Percentiles rank a stretch among this genome's conserved stretches.
Conservation (phyloP, 768 basidiomycete genomes). For the Phaffia australis region DNA sequence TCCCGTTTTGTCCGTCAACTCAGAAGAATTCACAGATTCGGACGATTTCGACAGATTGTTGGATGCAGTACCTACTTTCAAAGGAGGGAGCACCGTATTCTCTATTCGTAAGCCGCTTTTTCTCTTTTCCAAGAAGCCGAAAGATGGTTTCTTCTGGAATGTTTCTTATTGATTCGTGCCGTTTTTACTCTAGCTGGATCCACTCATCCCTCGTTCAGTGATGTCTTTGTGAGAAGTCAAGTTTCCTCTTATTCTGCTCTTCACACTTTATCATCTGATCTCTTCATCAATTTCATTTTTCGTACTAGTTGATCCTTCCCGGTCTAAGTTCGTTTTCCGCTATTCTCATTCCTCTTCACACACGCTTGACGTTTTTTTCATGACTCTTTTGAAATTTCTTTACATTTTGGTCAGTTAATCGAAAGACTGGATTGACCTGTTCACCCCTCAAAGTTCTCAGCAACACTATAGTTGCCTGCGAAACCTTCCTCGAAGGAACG, state of each 20-base stretch:
- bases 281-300: background rate
- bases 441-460: no score
- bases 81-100: background rate
- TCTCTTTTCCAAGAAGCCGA: background rate
- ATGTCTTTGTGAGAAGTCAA: background rate
- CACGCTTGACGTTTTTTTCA: no score
- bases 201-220: slow-evolving; percentile 4
- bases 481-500: no score
- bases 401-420: no score
- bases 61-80: background rate
- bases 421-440: no score
- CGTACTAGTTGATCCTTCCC: no score
- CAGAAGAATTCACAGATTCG: slow-evolving; percentile 1
- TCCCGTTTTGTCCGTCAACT: slow-evolving; percentile 2
- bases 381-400: no score
- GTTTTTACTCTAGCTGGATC: background rate
- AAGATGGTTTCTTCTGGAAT: background rate
- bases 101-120: background rate
- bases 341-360: no score
- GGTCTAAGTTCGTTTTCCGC: no score
- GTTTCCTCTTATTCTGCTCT: background rate
- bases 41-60: slow-evolving; percentile 1
- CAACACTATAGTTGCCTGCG: no score
- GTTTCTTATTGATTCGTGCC: background rate
- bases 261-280: background rate